These are phyloP conservation scores for Arabidopsis suecica DNA, from an alignment of 345 rosid species.

Conservation along the genomic window DNA sequence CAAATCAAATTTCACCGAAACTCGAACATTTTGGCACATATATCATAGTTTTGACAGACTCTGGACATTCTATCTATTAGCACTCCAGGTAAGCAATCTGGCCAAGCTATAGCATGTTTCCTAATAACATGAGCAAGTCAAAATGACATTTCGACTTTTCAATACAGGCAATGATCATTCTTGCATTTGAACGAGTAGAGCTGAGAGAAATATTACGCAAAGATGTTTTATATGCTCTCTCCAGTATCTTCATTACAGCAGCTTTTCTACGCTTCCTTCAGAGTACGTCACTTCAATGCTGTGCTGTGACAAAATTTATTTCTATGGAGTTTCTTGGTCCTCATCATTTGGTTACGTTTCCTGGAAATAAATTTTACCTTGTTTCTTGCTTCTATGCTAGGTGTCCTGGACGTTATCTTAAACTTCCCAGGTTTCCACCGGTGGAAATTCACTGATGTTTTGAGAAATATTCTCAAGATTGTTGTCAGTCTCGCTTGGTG, in stretches of 20 bases:
- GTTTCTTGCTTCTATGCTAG: conserved; percentile 49
- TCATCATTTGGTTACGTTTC: conserved; percentile 24
- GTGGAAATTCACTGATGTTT: conserved; percentile 82
- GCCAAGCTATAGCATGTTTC: conserved; percentile 5
- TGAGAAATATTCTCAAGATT: conserved; percentile 78
- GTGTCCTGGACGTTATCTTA: conserved; percentile 83
- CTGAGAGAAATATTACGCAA: conserved; percentile 60
- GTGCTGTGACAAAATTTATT: neutral
- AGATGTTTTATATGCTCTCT: conserved; percentile 70
- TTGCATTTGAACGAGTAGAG: conserved; percentile 75
- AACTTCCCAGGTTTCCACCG: conserved; percentile 95
- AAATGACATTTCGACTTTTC: conserved; percentile 31
- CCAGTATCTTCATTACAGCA: conserved; percentile 95
- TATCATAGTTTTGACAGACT: conserved; percentile 92
- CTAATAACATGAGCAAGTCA: conserved; percentile 16
- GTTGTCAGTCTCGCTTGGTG: conserved; percentile 78
- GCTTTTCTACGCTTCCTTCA: conserved; percentile 88
- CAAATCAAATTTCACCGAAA: conserved; percentile 91
- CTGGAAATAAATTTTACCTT: conserved; percentile 28
- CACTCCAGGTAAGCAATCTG: conserved; percentile 70
- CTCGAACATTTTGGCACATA: conserved; percentile 94
- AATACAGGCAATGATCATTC: conserved; percentile 79
- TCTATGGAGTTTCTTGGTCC: conserved; percentile 24
- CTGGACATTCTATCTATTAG: conserved; percentile 91
- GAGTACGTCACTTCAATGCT: conserved; percentile 54